Evolutionary conservation across 179 eudicot species (phyloP), one percentile per base, ranked within the genome.

Genomic region (Kewa caespitosa): DNA sequence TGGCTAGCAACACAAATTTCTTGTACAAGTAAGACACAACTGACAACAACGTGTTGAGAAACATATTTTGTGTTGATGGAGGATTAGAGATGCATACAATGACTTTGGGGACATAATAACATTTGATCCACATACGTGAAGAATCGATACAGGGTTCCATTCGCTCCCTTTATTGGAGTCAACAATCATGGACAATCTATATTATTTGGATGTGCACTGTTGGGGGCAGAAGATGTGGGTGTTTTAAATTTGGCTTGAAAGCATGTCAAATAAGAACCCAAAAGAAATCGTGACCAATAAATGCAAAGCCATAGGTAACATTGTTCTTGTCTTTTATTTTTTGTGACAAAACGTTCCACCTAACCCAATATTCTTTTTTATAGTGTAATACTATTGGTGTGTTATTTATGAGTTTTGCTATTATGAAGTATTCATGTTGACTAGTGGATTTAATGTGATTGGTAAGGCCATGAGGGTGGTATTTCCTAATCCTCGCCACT

Each of bases 151-250:
- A 64, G 12, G 28, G 41, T 73, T 69, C 33, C 76, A 30, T 61
- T 74, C 62, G 60, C 59, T 17, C 76, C 69, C 8, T 61, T 74
- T 31, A 34, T 74, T 60, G 76, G 76, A 38, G 60, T 73, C 38
- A 78, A 78, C 43, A 75, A 72, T 31, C 73, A 78, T 50, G 76
- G 72, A 23, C 71, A 78, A 20, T 72, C 77, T 0, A 54, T 65
- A 4, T 39, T 72, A 25, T 41, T 78, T 23, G 64, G 81, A 39
- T 72, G 76, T 72, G 81, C 76, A 20, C 34, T 78, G 28, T 36
- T 72, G 8, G 23, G 76, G 5, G 61, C 37, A 12, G 77, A 78
- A 52, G 69, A 42, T 63, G 9, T 78, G 76, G 76, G 37, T 78
- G 8, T 78, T 78, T 38, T 38, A 72, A 23, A 30, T 69, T 30